Base-by-base conservation (phyloP, 192 early-diverging fungal species). In the Podila minutissima region DNA sequence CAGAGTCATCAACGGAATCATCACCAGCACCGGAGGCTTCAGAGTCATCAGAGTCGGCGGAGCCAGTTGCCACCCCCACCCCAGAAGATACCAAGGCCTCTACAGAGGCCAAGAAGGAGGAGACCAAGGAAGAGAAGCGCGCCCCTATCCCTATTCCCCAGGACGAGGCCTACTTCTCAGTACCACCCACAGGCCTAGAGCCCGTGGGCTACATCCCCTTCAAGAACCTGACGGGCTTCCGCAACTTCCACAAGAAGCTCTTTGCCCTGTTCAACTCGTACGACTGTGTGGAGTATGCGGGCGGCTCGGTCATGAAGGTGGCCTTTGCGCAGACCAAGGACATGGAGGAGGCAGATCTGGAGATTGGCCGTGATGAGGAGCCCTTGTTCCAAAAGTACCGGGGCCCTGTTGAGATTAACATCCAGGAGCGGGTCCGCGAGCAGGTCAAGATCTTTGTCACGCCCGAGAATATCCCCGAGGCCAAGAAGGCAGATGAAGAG, bases 311-410 rank as follows among this genome's bases (percentile, higher is more conserved):
- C 48, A 74, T 92, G 50, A 83, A 87, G 72, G 67, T 89, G 49
- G 92, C 89, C 2, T 90, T 92, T 86, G 90, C 85, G 22, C 69
- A 83, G 64, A 78, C 83, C 49, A 77, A 75, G 59, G 57, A 86
- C 62, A 82, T 86, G 59, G 74, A 67, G 58, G 67, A 78, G 60
- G 71, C 74, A 28, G 84, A 85, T 81, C 59, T 85, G 22, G 71
- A 83, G 6, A 50, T 76, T 29, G 82, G 84, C 9, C 67, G 71
- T 53, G 83, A 82, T 59, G 83, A 84, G 62, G 75, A 85, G 58
- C 69, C 71, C 4, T 63, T 85, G 46, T 85, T 85, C 57, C 64
- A 77, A 33, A 81, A 81, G 57, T 81, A 81, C 58, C 38, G 77
- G 5, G 77, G 77, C 32, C 77, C 77, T 10, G 67, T 81, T 17